phyloP scores from a whole-genome alignment of 331 rosid genomes.

The Rosa hybrid region DNA sequence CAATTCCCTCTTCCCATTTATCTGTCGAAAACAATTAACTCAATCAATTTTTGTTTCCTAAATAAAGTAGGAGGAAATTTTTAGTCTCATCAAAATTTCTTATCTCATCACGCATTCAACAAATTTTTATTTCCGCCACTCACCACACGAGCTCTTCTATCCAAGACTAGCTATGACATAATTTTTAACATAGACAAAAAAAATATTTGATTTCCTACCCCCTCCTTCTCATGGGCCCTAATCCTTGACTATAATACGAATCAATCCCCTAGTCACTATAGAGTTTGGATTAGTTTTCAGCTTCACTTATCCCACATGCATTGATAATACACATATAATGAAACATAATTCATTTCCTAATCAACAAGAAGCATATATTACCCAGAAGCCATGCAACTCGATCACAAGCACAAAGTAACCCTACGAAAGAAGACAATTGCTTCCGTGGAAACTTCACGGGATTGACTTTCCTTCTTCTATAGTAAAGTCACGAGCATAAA shows the following conservation, averaged over 20 bases:
- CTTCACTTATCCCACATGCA: background rate
- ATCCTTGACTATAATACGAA: background rate
- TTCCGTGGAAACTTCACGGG: background rate
- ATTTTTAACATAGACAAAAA: background rate
- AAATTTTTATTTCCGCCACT: background rate
- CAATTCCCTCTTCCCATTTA: background rate
- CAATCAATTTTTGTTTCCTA: background rate
- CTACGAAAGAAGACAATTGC: background rate
- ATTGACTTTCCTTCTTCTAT: background rate
- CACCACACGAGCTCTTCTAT: background rate
- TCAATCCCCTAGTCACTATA: background rate
- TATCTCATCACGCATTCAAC: background rate
- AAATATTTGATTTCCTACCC: background rate
- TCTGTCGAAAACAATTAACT: background rate
- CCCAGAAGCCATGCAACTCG: background rate
- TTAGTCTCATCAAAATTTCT: too few relatives aligned
- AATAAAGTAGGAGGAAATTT: background rate
- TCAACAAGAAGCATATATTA: background rate
- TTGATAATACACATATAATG: background rate
- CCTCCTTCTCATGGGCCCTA: background rate
- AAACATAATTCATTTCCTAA: background rate
- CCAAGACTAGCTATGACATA: background rate
- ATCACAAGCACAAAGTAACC: background rate
- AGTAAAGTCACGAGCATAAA: background rate
- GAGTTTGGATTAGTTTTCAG: background rate